Conservation (phyloP, 1,284 basidiomycete genomes). For the Boletellus sp. region DNA sequence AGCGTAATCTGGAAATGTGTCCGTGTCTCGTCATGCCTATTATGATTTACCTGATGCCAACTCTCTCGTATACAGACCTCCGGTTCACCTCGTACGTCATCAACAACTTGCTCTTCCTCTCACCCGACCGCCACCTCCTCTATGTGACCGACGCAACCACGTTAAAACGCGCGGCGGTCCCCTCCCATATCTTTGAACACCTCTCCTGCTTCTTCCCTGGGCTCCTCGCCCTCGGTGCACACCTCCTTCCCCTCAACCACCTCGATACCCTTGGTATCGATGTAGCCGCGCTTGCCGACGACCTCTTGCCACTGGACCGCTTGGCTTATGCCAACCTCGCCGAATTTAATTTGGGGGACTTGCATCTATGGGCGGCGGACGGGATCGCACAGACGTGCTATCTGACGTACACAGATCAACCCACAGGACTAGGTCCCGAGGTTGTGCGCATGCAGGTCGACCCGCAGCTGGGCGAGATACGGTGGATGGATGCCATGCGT, state of each 20-base stretch:
- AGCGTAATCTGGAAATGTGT: constrained; percentile 63
- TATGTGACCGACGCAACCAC: constrained; percentile 59
- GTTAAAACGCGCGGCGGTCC: constrained; percentile 21
- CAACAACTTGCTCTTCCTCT: constrained; percentile 61
- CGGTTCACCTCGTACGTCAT: constrained; percentile 59
- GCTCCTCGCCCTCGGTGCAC: constrained; percentile 66
- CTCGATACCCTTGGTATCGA: constrained; percentile 44
- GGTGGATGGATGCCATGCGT: constrained; percentile 53
- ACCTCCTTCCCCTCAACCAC: constrained; percentile 54
- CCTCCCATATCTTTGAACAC: constrained; percentile 65
- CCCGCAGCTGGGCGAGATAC: constrained; percentile 20
- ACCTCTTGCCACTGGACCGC: constrained; percentile 36
- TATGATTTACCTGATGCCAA: not conserved
- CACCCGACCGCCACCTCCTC: constrained; percentile 60
- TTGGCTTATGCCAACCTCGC: constrained; percentile 33
- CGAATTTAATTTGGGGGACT: constrained; percentile 43
- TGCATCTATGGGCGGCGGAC: constrained; percentile 64
- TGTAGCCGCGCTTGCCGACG: constrained; percentile 33
- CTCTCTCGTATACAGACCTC: constrained; percentile 45
- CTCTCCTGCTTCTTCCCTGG: constrained; percentile 77
- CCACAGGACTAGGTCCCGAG: constrained; percentile 62
- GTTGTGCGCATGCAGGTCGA: constrained; percentile 39
- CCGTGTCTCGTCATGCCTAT: constrained; percentile 21
- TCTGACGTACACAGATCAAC: constrained; percentile 59
- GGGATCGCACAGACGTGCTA: constrained; percentile 71